These are phyloP conservation scores for Amylocystis lapponica DNA, from an alignment of 768 basidiomycete species.

Conservation along the genomic window DNA sequence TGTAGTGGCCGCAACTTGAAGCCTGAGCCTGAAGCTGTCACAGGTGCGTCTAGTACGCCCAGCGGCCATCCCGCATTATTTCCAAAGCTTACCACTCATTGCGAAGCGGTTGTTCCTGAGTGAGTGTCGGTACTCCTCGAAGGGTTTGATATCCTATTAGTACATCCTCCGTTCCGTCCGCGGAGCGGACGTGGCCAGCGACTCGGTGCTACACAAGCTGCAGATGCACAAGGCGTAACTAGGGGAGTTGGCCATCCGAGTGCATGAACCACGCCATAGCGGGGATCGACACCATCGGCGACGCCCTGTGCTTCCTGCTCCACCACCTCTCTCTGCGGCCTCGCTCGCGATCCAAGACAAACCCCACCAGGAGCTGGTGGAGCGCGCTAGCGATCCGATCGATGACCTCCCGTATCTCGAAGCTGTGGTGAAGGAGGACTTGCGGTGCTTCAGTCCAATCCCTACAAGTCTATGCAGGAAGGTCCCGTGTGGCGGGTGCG, in stretches of 20 bases:
- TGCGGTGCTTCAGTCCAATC: slow-evolving; percentile 88
- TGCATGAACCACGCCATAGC: slow-evolving; percentile 19
- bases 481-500: slow-evolving; percentile 82
- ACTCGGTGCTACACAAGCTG: slow-evolving; percentile 17
- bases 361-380: slow-evolving; percentile 21
- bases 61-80: too few relatives aligned
- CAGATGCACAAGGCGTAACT: slow-evolving; percentile 3
- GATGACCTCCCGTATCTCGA: slow-evolving; percentile 90
- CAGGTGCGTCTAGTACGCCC: too few relatives aligned
- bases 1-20: too few relatives aligned
- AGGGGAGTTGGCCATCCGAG: slow-evolving; percentile 8
- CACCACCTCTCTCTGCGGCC: slow-evolving; percentile 15
- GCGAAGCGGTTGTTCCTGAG: too few relatives aligned
- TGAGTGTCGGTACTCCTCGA: too few relatives aligned
- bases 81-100: too few relatives aligned
- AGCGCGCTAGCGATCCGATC: slow-evolving; percentile 73
- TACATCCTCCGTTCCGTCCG: too few relatives aligned
- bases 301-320: slow-evolving; percentile 20
- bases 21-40: too few relatives aligned
- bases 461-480: slow-evolving; percentile 92
- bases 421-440: slow-evolving; percentile 90
- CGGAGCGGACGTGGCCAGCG: slow-evolving; percentile 10
- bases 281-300: slow-evolving; percentile 18
- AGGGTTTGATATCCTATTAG: too few relatives aligned
- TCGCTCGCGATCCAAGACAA: slow-evolving; percentile 9